A percentile compares a stretch with the other conserved stretches of the same genome.
phyloP scores from a whole-genome alignment of 2,329 filamentous ascomycete genomes.

The Exophiala dermatitidis region DNA sequence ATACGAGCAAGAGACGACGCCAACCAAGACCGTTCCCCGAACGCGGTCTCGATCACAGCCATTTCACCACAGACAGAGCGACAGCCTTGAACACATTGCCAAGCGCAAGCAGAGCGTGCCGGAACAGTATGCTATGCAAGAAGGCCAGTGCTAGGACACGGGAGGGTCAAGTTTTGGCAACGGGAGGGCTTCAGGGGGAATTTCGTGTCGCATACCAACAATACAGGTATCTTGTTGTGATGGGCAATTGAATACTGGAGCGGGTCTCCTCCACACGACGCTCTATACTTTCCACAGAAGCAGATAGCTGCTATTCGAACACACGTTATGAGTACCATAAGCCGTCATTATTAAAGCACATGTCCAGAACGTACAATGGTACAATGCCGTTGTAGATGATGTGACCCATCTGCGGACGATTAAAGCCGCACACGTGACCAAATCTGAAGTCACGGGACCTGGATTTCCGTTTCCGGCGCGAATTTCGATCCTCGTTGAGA shows the following conservation, averaged over 20 bases:
- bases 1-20: conserved; percentile 4
- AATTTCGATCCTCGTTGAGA: background rate
- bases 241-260: too few relatives aligned
- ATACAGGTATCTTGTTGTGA: too few relatives aligned
- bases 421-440: background rate
- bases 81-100: conserved; percentile 1
- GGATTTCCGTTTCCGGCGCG: too few relatives aligned
- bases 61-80: conserved; percentile 4
- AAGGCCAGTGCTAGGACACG: background rate
- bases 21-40: conserved; percentile 6
- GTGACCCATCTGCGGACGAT: background rate
- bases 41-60: conserved; percentile 6
- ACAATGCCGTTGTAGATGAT: background rate
- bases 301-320: too few relatives aligned
- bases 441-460: background rate
- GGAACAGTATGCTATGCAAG: background rate
- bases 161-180: background rate
- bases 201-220: background rate
- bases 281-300: too few relatives aligned
- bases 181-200: background rate
- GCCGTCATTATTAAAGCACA: too few relatives aligned
- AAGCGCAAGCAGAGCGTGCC: conserved; percentile 8
- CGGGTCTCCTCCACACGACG: too few relatives aligned
- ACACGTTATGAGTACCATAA: too few relatives aligned
- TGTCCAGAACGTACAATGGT: background rate